Evolutionary conservation across 108 stramenopile species (phyloP).

Genomic region (Chaetoceros tenuissimus): DNA sequence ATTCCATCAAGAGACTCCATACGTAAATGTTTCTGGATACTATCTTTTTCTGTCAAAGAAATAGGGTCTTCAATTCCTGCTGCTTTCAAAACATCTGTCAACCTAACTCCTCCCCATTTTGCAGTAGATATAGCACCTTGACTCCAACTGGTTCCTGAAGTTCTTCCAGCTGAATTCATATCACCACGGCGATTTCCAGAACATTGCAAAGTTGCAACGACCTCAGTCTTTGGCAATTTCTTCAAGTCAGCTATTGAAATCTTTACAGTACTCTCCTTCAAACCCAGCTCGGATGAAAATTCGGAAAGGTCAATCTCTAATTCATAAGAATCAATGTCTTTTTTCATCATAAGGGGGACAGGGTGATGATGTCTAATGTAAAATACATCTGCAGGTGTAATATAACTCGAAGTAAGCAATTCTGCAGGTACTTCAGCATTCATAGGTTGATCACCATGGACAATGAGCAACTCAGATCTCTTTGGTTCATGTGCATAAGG

Average conservation of each 20-base stretch:
- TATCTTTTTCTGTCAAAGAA: conserved; percentile 30
- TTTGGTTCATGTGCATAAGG: conserved; percentile 69
- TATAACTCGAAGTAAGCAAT: conserved; percentile 42
- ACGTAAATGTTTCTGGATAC: conserved; percentile 55
- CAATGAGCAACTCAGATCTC: conserved; percentile 41
- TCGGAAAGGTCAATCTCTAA: conserved; percentile 56
- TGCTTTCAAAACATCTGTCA: conserved; percentile 74
- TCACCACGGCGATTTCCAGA: conserved; percentile 93
- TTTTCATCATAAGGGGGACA: conserved; percentile 62
- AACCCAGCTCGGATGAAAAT: conserved; percentile 8
- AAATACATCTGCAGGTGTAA: conserved; percentile 66
- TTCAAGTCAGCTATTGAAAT: conserved; percentile 64
- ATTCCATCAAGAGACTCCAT: conserved; percentile 80
- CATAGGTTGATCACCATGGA: conserved; percentile 76
- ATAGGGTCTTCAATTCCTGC: conserved; percentile 55
- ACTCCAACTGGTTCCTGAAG: conserved; percentile 87
- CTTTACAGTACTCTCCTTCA: conserved; percentile 9
- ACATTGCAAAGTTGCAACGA: conserved; percentile 91
- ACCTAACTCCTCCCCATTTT: conserved; percentile 86
- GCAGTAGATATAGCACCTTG: conserved; percentile 91
- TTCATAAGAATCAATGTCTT: conserved; percentile 50
- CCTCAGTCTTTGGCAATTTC: conserved; percentile 51
- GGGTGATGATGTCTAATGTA: conserved; percentile 87
- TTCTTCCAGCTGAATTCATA: conserved; percentile 68
- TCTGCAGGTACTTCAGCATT: conserved; percentile 71